Percentiles rank a stretch among this genome's conserved stretches.
Conservation (phyloP, 306 rosid genomes). For the Amphicarpaea edgeworthii region DNA sequence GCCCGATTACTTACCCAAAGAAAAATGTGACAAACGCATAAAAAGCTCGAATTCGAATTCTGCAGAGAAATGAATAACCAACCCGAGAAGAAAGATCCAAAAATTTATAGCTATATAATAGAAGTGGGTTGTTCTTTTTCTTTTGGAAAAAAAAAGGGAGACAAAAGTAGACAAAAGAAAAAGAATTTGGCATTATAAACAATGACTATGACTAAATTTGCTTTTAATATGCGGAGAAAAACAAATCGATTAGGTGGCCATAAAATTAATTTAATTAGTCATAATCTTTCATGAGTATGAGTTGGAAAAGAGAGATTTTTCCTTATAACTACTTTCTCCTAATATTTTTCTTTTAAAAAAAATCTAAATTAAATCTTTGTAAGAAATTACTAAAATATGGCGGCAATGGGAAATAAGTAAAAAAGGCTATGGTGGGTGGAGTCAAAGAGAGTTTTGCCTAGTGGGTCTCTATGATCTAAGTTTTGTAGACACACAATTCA, state of each 20-base stretch:
- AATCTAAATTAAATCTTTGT: not conserved
- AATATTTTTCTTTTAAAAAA: not conserved
- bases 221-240: conserved; percentile 30
- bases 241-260: conserved; percentile 31
- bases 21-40: not conserved
- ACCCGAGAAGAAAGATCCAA: not conserved
- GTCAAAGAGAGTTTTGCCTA: conserved; percentile 13
- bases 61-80: not conserved
- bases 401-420: not conserved
- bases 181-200: not conserved
- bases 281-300: not conserved
- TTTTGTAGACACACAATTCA: conserved; percentile 17
- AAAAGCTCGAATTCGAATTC: conserved; percentile 15
- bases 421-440: not conserved
- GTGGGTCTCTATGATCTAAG: conserved; percentile 33
- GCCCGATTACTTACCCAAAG: not conserved
- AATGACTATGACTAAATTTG: conserved; percentile 14
- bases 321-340: not conserved
- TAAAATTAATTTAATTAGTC: conserved; percentile 8
- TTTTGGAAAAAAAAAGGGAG: not conserved
- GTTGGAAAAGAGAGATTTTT: not conserved
- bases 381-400: not conserved
- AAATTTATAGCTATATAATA: conserved; percentile 1
- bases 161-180: conserved; percentile 3
- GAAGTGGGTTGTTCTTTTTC: conserved; percentile 29